A percentile compares a stretch with the other conserved stretches of the same genome.
Evolutionary conservation across 805 yeast genomes (phyloP).

Genomic region (Barnettozyma salicaria): DNA sequence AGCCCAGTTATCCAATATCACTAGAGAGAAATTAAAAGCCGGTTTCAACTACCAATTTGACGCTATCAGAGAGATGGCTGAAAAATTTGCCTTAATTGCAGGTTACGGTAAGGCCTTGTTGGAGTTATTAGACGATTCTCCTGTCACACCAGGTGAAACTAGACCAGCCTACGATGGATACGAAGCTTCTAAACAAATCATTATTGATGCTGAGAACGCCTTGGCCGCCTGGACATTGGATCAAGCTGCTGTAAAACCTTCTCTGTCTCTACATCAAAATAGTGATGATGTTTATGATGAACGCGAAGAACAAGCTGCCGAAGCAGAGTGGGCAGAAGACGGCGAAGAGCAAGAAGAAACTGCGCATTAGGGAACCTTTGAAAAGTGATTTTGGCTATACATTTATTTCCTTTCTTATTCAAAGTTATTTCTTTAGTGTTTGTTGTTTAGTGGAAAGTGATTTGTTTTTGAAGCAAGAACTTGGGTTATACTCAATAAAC

Average conservation of each 20-base stretch:
- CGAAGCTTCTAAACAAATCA: constrained; percentile 96
- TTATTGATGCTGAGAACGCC: constrained; percentile 93
- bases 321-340: constrained; percentile 44
- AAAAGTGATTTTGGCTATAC: not conserved
- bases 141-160: constrained; percentile 98
- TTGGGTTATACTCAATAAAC: not conserved
- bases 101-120: constrained; percentile 97
- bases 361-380: constrained; percentile 7
- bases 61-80: constrained; percentile 89
- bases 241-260: constrained; percentile 89
- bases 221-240: constrained; percentile 96
- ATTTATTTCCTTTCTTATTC: not conserved
- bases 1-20: constrained; percentile 96
- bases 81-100: constrained; percentile 94
- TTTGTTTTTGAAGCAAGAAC: not conserved
- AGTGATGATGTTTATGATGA: constrained; percentile 49
- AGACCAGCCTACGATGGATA: constrained; percentile 98
- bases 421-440: not conserved
- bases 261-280: constrained; percentile 55
- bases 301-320: constrained; percentile 46
- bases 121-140: constrained; percentile 92
- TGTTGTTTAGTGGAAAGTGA: not conserved
- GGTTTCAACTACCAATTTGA: constrained; percentile 96
- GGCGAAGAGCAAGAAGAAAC: constrained; percentile 30
- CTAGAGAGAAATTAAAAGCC: constrained; percentile 96